phyloP scores from a whole-genome alignment of 352 stramenopile species.

The Phytophthora pluvialis region DNA sequence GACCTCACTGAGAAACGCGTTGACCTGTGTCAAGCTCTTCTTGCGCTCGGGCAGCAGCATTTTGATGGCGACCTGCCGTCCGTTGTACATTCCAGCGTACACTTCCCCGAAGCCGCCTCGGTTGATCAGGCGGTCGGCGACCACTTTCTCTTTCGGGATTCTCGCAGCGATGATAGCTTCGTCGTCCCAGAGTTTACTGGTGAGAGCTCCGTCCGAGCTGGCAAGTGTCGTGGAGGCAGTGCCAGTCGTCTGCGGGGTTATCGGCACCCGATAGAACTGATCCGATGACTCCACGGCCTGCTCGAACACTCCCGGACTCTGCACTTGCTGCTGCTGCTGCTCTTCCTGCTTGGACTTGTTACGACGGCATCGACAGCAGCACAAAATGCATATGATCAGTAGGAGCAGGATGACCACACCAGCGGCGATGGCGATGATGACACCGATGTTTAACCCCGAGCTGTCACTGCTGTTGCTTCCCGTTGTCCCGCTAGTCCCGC shows the following conservation, averaged over 20 bases:
- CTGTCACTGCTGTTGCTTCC: constrained; percentile 4
- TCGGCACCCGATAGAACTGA: constrained; percentile 16
- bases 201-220: constrained; percentile 18
- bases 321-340: constrained; percentile 16
- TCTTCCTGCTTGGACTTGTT: constrained; percentile 7
- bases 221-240: constrained; percentile 29
- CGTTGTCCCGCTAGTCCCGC: constrained; percentile 3
- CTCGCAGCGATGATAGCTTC: constrained; percentile 38
- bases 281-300: constrained; percentile 11
- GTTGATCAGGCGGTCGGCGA: constrained; percentile 22
- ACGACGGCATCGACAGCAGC: constrained; percentile 24
- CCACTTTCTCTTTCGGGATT: constrained; percentile 35
- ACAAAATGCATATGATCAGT: constrained; percentile 19
- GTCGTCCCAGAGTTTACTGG: constrained; percentile 41
- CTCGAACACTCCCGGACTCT: constrained; percentile 18
- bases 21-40: constrained; percentile 35
- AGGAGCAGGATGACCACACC: constrained; percentile 24
- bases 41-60: constrained; percentile 36
- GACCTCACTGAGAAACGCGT: constrained; percentile 34
- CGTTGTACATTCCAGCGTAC: constrained; percentile 34
- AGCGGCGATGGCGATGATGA: constrained; percentile 30
- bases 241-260: constrained; percentile 21
- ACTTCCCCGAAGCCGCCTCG: constrained; percentile 35
- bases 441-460: constrained; percentile 14
- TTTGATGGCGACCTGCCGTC: constrained; percentile 34